Conservation (phyloP, 2,329 filamentous ascomycete genomes). For the Aplosporella prunicola region DNA sequence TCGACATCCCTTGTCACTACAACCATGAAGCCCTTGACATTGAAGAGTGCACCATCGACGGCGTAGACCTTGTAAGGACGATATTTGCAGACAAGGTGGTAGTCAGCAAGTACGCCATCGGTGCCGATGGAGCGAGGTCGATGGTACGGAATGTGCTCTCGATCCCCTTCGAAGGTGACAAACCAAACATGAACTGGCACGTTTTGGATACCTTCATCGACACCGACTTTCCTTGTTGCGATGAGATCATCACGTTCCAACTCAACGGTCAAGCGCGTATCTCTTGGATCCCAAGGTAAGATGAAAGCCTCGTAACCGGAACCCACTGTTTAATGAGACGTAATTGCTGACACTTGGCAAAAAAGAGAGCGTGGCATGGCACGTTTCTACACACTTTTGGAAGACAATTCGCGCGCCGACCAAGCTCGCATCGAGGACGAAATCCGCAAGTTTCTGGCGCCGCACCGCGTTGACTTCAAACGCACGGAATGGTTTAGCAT, state of each 20-base stretch:
- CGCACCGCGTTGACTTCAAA: conserved; percentile 34
- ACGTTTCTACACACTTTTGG: conserved; percentile 40
- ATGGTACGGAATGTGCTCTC: conserved; percentile 20
- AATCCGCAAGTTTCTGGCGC: conserved; percentile 37
- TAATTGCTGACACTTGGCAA: no score
- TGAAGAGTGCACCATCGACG: conserved; percentile 8
- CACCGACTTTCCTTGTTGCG: conserved; percentile 39
- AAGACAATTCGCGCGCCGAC: conserved; percentile 32
- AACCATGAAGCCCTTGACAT: conserved; percentile 12
- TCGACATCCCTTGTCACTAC: conserved; percentile 30
- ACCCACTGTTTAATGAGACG: no score
- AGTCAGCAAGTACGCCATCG: conserved; percentile 14
- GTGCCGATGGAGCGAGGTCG: conserved; percentile 15
- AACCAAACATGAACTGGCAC: conserved; percentile 43
- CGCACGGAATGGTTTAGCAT: conserved; percentile 43
- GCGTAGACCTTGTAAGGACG: conserved; percentile 8
- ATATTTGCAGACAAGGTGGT: conserved; percentile 8
- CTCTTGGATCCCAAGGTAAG: conserved; percentile 38
- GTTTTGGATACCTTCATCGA: conserved; percentile 42
- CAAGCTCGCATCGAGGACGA: conserved; percentile 26
- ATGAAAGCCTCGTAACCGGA: background rate
- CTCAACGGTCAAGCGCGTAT: conserved; percentile 38
- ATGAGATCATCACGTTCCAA: conserved; percentile 42
- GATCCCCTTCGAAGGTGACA: conserved; percentile 37
- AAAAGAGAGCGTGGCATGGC: conserved; percentile 35